Base-by-base conservation (phyloP, 805 yeast species). In the Grigorovia humatica region DNA sequence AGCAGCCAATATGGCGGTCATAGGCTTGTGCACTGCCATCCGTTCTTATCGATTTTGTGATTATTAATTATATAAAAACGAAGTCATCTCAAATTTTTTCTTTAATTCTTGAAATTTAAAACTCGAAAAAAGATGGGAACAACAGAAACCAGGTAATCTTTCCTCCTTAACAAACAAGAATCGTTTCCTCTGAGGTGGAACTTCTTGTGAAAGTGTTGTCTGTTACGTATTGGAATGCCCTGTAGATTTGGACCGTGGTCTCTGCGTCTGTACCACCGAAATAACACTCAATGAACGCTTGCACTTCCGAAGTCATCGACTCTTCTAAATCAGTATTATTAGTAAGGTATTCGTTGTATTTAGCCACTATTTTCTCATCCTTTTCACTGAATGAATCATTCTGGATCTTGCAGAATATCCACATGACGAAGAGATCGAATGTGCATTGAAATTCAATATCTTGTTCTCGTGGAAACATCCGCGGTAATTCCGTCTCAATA, bases 341-440 rank as follows among this genome's bases (percentile, higher is more conserved):
- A 9, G 11, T 35, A 5, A 13, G n/a, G 44, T 49, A 58, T 3
- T 15, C 30, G 8, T 50, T 12, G 35, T 50, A 55, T 32, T 55
- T 52, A 2, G 47, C 48, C 12, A 20, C 8, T 6, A 63, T 55
- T 65, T 64, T 60, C 20, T 30, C 17, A 40, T 63, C 55, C 48
- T 59, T 58, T 1, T 41, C 15, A 2, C 50, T 51, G 8, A 55
- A 56, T 1, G 61, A 52, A 7, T 51, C 44, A 30, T 54, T 51
- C 35, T 48, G 48, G 9, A 23, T 29, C 45, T 62, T 63, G 2
- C 56, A 42, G 7, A 58, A 4, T 9, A 64, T 43, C 67, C 67
- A 63, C 1, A 59, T 74, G 67, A 55, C 82, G 60, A 55, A 77
- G 66, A 51, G 75, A 65, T 74, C 79, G 75, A 51, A 80, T 59